Evolutionary conservation across 1,139 yeast species (phyloP).

Genomic region (Blastobotrys indianensis): DNA sequence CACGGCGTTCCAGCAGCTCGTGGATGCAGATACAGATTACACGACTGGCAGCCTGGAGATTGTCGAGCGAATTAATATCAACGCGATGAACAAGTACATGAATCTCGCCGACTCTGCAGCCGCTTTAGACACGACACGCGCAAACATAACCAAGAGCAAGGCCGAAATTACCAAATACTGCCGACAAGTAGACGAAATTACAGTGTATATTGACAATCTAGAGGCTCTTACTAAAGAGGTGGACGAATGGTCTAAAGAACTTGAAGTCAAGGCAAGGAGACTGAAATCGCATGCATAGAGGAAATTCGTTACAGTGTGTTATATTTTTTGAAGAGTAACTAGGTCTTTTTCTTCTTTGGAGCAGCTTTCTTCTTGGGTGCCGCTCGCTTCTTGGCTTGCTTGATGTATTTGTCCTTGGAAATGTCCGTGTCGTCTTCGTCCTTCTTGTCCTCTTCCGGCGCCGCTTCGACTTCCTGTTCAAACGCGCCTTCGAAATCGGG

Average conservation of each 20-base stretch:
- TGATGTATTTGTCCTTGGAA: slow-evolving; percentile 54
- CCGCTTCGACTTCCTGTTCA: slow-evolving; percentile 52
- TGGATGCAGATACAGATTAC: slow-evolving; percentile 33
- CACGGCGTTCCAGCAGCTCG: slow-evolving; percentile 15
- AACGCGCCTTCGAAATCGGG: slow-evolving; percentile 56
- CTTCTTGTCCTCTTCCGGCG: slow-evolving; percentile 50
- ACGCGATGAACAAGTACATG: slow-evolving; percentile 27
- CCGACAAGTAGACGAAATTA: slow-evolving; percentile 33
- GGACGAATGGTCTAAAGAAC: slow-evolving; percentile 54
- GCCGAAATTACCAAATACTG: slow-evolving; percentile 18
- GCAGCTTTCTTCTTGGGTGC: slow-evolving; percentile 16
- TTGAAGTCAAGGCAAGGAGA: slow-evolving; percentile 39
- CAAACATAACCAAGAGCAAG: slow-evolving; percentile 16
- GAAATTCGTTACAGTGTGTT: background rate
- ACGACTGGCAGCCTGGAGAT: slow-evolving; percentile 30
- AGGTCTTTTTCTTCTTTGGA: slow-evolving; percentile 9
- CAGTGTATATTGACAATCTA: slow-evolving; percentile 41
- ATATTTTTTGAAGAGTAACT: background rate
- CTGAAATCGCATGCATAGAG: slow-evolving; percentile 8
- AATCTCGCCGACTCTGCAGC: slow-evolving; percentile 29
- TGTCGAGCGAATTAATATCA: slow-evolving; percentile 31
- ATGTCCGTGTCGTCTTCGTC: slow-evolving; percentile 40
- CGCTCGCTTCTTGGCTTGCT: slow-evolving; percentile 30
- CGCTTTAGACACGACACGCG: slow-evolving; percentile 24
- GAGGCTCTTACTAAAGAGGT: slow-evolving; percentile 48